Conservation (phyloP, 2,329 filamentous ascomycete genomes). For the Cladosporium sphaerospermum region DNA sequence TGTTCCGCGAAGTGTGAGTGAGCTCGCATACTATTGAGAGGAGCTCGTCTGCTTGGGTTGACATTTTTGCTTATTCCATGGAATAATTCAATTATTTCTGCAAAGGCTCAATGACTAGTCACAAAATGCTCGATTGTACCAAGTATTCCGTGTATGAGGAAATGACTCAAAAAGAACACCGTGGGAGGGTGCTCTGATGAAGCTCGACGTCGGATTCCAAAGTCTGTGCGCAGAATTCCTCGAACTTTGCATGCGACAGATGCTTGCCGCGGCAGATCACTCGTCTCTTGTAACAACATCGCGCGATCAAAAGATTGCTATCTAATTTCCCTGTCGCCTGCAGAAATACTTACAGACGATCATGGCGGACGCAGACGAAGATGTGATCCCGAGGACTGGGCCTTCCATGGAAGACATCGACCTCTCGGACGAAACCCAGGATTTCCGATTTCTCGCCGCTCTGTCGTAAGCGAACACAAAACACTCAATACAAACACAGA, state of each 20-base stretch:
- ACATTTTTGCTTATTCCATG: background rate
- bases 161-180: background rate
- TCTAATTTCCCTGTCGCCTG: background rate
- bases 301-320: background rate
- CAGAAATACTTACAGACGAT: background rate
- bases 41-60: slow-evolving; percentile 24
- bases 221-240: background rate
- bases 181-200: background rate
- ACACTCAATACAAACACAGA: background rate
- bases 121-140: too few species aligned
- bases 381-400: slow-evolving; percentile 36
- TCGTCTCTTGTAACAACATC: background rate
- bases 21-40: slow-evolving; percentile 17
- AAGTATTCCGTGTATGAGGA: too few species aligned
- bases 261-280: background rate
- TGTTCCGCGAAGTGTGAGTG: background rate
- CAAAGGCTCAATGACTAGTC: too few species aligned
- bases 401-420: slow-evolving; percentile 69
- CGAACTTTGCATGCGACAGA: background rate
- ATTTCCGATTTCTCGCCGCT: slow-evolving; percentile 68
- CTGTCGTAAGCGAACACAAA: slow-evolving; percentile 37
- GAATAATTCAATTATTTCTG: too few species aligned
- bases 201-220: background rate
- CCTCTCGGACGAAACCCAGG: slow-evolving; percentile 73
- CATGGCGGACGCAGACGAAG: slow-evolving; percentile 35